A percentile compares a stretch with the other conserved stretches of the same genome.
Evolutionary conservation across 108 stramenopile genomes (phyloP).

Genomic region (Pseudonitzschia multiseries): DNA sequence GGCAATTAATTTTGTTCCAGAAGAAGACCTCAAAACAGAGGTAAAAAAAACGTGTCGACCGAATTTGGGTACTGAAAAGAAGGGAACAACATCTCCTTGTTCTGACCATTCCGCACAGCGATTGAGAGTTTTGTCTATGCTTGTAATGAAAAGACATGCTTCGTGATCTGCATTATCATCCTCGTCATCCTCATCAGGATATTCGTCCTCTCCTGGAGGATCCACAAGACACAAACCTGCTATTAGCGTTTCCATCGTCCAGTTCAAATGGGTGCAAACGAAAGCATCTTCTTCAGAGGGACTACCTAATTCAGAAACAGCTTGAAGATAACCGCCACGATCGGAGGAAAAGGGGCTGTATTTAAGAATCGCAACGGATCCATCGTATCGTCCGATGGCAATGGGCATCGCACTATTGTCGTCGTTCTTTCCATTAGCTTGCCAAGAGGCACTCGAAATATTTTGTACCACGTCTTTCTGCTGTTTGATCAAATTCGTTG

Average conservation of each 20-base stretch:
- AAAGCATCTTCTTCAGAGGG: conserved; percentile 34
- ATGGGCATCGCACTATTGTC: neutral
- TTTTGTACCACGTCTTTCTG: conserved; percentile 4
- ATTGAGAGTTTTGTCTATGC: conserved; percentile 18
- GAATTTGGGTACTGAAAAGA: conserved; percentile 75
- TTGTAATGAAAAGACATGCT: conserved; percentile 30
- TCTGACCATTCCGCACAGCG: conserved; percentile 41
- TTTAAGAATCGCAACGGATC: conserved; percentile 27
- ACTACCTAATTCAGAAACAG: conserved; percentile 7
- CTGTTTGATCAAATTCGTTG: conserved; percentile 8
- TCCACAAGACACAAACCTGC: conserved; percentile 62
- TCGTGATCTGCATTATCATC: conserved; percentile 53
- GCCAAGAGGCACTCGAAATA: conserved; percentile 31
- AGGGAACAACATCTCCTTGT: conserved; percentile 81
- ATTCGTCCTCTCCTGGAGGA: conserved; percentile 58
- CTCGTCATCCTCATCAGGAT: conserved; percentile 64
- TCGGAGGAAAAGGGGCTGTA: neutral
- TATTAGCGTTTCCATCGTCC: conserved; percentile 43
- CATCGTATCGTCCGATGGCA: conserved; percentile 27
- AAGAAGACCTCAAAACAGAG: conserved; percentile 18
- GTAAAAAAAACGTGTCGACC: conserved; percentile 78
- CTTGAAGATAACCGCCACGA: neutral
- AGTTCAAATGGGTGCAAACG: conserved; percentile 65
- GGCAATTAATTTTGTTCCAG: conserved; percentile 38
- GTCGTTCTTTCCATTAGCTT: no score